Conservation (phyloP, 1,284 basidiomycete species). For the Tremellales sp. region DNA sequence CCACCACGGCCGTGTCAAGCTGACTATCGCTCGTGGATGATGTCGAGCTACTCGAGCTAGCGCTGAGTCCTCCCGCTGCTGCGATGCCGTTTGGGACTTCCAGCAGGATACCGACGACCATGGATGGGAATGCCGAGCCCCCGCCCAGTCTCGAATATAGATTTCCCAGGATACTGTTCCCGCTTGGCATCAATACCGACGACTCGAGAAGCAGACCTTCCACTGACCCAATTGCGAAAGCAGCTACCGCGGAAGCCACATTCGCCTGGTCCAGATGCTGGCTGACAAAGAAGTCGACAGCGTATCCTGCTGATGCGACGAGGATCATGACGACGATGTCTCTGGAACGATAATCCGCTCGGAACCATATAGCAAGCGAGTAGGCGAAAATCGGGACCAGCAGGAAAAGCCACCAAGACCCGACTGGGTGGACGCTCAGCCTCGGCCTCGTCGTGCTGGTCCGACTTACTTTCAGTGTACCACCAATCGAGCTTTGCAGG, state of each 20-base stretch:
- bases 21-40: constrained; percentile 5
- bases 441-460: background rate
- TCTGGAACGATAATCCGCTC: constrained; percentile 27
- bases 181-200: background rate
- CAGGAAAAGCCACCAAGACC: constrained; percentile 30
- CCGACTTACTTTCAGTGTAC: constrained; percentile 21
- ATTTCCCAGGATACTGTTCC: constrained; percentile 24
- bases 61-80: constrained; percentile 26
- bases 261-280: constrained; percentile 28
- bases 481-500: constrained; percentile 20
- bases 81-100: constrained; percentile 32
- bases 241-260: constrained; percentile 28
- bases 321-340: constrained; percentile 30
- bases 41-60: constrained; percentile 7
- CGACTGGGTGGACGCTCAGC: constrained; percentile 1
- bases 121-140: constrained; percentile 28
- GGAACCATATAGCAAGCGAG: constrained; percentile 29
- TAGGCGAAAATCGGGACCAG: constrained; percentile 30
- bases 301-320: constrained; percentile 28
- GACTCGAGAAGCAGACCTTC: background rate
- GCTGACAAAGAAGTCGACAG: constrained; percentile 26
- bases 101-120: constrained; percentile 32
- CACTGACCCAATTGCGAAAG: constrained; percentile 28
- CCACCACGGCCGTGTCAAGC: constrained; percentile 27
- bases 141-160: constrained; percentile 28